A percentile compares a stretch with the other conserved stretches of the same genome.
Conservation (phyloP, 306 rosid species). For the Alnus rubra region DNA sequence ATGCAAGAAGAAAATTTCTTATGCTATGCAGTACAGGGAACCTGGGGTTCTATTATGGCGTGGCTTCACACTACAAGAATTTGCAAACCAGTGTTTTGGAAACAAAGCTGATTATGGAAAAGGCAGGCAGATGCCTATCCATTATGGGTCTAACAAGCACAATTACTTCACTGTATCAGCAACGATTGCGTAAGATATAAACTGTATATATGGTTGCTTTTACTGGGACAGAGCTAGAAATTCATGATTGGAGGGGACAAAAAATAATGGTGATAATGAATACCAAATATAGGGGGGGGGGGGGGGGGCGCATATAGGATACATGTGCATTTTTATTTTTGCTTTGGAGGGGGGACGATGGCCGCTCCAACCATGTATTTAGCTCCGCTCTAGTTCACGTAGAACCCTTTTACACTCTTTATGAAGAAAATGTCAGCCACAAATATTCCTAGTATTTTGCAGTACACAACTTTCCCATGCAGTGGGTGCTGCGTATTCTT, state of each 20-base stretch:
- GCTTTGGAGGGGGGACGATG: background rate
- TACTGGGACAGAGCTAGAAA: background rate
- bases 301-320: no score
- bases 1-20: conserved; percentile 20
- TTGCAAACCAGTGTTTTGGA: conserved; percentile 80
- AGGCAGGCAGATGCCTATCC: conserved; percentile 92
- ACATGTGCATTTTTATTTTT: no score
- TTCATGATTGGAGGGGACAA: background rate
- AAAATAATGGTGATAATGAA: background rate
- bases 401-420: background rate
- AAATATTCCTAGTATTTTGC: conserved; percentile 24
- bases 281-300: background rate
- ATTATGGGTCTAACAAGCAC: conserved; percentile 81
- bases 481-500: conserved; percentile 97
- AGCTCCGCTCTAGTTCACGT: background rate
- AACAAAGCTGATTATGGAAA: conserved; percentile 81
- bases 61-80: conserved; percentile 81
- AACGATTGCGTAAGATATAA: conserved; percentile 70
- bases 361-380: background rate
- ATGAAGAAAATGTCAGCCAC: conserved; percentile 6
- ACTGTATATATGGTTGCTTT: background rate
- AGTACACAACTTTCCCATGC: conserved; percentile 91
- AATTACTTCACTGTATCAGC: conserved; percentile 79
- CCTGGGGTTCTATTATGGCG: conserved; percentile 89
- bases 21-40: conserved; percentile 75